phyloP scores from a whole-genome alignment of 257 asterid species.

The Fraxinus pennsylvanica region DNA sequence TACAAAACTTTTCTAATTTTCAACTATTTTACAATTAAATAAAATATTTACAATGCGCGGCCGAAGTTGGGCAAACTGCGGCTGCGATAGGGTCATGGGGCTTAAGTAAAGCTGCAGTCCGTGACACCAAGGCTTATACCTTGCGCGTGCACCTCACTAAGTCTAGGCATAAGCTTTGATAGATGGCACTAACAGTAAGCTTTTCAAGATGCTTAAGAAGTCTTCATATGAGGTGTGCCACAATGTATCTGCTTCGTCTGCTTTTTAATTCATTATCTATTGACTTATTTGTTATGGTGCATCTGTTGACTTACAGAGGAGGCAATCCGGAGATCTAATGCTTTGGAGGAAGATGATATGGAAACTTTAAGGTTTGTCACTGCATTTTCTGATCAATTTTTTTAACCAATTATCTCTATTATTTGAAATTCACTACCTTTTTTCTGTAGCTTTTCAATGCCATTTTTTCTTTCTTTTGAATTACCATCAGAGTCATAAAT shows the following conservation, averaged over 20 bases:
- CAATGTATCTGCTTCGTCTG: background rate
- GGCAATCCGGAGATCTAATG: conserved; percentile 75
- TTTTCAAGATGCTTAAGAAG: background rate
- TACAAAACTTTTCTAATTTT: no score
- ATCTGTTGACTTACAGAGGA: conserved; percentile 57
- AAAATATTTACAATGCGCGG: no score
- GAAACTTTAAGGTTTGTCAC: conserved; percentile 61
- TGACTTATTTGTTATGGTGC: conserved; percentile 14
- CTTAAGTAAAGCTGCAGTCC: no score
- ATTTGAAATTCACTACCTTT: background rate
- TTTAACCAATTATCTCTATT: background rate
- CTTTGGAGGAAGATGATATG: conserved; percentile 73
- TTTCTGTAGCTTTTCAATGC: background rate
- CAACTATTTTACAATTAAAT: no score
- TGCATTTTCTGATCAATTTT: conserved; percentile 19
- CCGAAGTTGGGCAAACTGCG: no score
- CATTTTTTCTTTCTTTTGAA: conserved; percentile 7
- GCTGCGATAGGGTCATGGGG: no score
- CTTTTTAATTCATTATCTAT: background rate
- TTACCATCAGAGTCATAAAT: conserved; percentile 3
- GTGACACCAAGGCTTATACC: background rate
- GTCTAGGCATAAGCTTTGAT: background rate
- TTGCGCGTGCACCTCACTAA: background rate
- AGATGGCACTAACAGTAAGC: background rate
- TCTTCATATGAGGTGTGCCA: background rate